Evolutionary conservation across 352 stramenopile species (phyloP).

Genomic region (Globisporangium middletonii): DNA sequence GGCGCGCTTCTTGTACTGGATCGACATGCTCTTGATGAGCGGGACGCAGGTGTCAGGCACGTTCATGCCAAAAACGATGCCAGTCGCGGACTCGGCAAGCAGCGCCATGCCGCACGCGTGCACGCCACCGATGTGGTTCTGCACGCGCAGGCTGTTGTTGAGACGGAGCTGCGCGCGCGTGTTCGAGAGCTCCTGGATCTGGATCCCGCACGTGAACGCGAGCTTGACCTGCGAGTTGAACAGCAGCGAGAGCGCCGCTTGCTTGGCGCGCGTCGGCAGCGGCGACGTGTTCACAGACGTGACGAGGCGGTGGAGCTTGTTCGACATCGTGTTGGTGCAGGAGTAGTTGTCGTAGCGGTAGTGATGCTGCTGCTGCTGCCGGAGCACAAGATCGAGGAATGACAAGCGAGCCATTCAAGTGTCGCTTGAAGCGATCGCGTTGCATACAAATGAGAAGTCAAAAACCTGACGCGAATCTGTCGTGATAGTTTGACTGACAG

Average conservation of each 20-base stretch:
- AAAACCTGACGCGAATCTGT: no score
- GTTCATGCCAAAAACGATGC: conserved; percentile 85
- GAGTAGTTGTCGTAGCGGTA: background rate
- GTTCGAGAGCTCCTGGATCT: conserved; percentile 55
- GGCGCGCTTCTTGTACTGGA: conserved; percentile 69
- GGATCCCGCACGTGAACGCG: conserved; percentile 67
- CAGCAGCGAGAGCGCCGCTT: conserved; percentile 54
- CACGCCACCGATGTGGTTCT: conserved; percentile 87
- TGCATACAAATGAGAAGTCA: no score
- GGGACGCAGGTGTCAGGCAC: conserved; percentile 76
- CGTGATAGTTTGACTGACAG: no score
- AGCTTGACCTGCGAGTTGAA: conserved; percentile 87
- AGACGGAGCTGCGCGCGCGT: conserved; percentile 44
- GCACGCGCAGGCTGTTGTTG: conserved; percentile 67
- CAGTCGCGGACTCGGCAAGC: conserved; percentile 73
- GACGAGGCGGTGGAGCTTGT: conserved; percentile 55
- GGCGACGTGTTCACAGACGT: conserved; percentile 39
- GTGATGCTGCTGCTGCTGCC: background rate
- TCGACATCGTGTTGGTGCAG: conserved; percentile 25
- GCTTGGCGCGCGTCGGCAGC: conserved; percentile 29
- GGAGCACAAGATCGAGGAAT: no score
- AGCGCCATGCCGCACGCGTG: conserved; percentile 86
- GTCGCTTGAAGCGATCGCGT: no score
- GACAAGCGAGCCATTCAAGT: no score
- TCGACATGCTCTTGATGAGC: conserved; percentile 80